Evolutionary conservation across 352 stramenopile species (phyloP), one percentile per base, ranked within the genome.

Genomic region (Globisporangium emineosum): DNA sequence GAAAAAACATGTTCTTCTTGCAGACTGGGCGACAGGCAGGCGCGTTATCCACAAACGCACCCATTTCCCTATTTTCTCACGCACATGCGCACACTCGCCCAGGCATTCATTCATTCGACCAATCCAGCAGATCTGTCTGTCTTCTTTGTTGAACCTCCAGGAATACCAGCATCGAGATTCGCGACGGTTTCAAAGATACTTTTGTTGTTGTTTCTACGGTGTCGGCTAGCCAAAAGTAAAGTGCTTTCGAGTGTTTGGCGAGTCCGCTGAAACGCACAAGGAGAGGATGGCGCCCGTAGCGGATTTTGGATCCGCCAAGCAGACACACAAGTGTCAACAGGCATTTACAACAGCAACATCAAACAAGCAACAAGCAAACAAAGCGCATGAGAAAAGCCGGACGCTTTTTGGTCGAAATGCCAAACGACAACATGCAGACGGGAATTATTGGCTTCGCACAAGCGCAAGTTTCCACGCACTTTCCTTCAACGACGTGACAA

Each of bases 391-490:
- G 47, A 15, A 54, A 15, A 53, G 47, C 47, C 27, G 5, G 45
- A 15, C 13, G n/a, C 9, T 53, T 19, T 32, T 55, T 21, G 15
- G 10, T 32, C 12, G 7, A 55, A 27, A 32, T 55, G 21, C 21
- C 21, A 55, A 32, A 45, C 37, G 15, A 40, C 37, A n/a, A 37
- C 8, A 45, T 43, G 37, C 37, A 42, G 10, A 40, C 17, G 40
- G 40, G 40, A 47, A 47, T 47, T 47, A 17, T 47, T 47, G 40
- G 40, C 40, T 47, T 47, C 40, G 49, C 10, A 19, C 5, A 32
- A 55, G 49, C 49, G 49, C 49, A 55, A 55, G 49, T 32, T 55
- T 55, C 49, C 49, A 55, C 27, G 49, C 49, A 32, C 27, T 55
- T 47, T 47, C 40, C 40, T 47, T 21, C 23, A 17, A 47, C 40